These are phyloP conservation scores for Hylodesmum podocarpum DNA, from an alignment of 306 rosid genomes.

Conservation along the genomic window DNA sequence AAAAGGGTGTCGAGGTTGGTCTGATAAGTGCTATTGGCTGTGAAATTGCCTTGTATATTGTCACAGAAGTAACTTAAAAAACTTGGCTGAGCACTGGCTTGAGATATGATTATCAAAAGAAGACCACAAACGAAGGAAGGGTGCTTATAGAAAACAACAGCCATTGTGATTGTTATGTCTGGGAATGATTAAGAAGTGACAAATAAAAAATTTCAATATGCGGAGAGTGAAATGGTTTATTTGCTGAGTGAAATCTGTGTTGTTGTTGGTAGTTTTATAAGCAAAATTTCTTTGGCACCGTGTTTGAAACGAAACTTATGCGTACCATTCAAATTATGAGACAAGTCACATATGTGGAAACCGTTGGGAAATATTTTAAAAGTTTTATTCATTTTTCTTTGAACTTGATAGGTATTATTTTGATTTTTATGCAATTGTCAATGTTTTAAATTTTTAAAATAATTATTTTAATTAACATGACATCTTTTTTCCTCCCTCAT, in stretches of 20 bases:
- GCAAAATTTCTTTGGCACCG: background rate
- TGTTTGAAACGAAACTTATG: background rate
- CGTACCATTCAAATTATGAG: background rate
- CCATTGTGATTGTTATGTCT: background rate
- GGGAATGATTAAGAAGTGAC: too few species aligned
- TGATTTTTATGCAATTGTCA: too few species aligned
- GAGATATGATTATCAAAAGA: background rate
- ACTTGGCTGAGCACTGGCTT: background rate
- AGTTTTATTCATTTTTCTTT: too few species aligned
- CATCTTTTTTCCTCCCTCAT: too few species aligned
- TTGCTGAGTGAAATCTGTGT: background rate
- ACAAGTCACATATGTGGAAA: background rate
- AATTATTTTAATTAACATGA: too few species aligned
- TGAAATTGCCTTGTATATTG: background rate
- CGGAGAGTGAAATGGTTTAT: background rate
- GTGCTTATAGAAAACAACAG: background rate
- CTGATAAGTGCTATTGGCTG: background rate
- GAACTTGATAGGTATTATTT: too few species aligned
- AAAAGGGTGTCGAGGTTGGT: constrained; percentile 25
- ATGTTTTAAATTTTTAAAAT: background rate
- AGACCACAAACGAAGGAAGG: background rate
- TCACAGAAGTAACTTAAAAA: background rate
- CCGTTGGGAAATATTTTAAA: background rate
- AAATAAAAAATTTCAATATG: too few species aligned
- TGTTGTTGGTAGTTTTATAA: background rate